Evolutionary conservation across 306 rosid species (phyloP).

Genomic region (Vigna radiata): DNA sequence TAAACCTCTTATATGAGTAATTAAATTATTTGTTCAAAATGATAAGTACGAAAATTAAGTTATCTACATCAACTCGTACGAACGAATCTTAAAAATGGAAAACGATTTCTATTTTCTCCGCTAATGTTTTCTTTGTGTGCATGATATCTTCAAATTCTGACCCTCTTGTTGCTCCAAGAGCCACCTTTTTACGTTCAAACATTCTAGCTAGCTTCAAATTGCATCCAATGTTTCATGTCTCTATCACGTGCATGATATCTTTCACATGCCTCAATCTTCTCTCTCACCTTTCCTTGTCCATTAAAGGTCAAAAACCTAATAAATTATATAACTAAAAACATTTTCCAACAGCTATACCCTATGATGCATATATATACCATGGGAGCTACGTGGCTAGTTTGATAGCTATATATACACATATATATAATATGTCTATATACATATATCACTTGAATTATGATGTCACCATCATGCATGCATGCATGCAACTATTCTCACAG

Average conservation of each 20-base stretch:
- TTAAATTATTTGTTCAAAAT: neutral
- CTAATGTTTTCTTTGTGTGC: neutral
- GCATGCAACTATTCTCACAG: neutral
- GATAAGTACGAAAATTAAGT: neutral
- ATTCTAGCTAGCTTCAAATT: neutral
- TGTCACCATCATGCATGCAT: slow-evolving; percentile 9
- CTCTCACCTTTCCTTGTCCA: slow-evolving; percentile 1
- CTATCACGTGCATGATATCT: neutral
- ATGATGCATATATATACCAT: neutral
- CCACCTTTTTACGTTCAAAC: neutral
- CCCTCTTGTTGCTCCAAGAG: slow-evolving; percentile 11
- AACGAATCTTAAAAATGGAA: neutral
- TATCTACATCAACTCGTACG: neutral
- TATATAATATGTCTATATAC: neutral
- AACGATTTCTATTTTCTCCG: neutral
- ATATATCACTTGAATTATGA: neutral
- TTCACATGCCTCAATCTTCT: neutral
- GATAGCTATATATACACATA: neutral
- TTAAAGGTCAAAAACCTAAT: neutral
- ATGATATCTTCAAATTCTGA: neutral
- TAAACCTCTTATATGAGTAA: neutral
- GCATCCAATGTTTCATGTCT: neutral
- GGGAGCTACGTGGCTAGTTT: neutral
- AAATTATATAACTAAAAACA: neutral
- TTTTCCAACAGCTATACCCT: neutral